Base-by-base conservation (phyloP, 1,284 basidiomycete species). In the Anthracocystis walkeri region DNA sequence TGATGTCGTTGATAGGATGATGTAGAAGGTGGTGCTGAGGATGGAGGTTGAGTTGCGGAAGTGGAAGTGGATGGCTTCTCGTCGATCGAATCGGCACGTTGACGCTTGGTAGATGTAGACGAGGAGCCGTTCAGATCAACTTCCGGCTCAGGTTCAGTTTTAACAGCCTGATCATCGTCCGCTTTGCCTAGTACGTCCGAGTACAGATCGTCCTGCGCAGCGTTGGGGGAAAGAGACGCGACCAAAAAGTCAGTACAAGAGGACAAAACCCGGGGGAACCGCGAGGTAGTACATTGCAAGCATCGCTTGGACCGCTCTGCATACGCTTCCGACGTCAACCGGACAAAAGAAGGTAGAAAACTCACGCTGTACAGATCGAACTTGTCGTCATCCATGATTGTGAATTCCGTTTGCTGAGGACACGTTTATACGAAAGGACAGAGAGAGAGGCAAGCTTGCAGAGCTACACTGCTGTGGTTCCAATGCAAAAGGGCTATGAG, bases 301-400 rank as follows among this genome's bases (percentile, higher is more conserved):
- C 27, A 45, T 25, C 60, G 49, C 46, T 40, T 4, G 40, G 46
- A 38, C 20, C 51, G 40, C 40, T 2, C 27, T 20, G 55, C 45
- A 40, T 31, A 21, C 21, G 21, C 21, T 16, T 46, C 12, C 46
- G 21, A 27, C 12, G 23, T 20, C 11, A 23, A 7, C 18, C 52
- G 12, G 29, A 42, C 18, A 42, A 31, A 7, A 21, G 35, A 10
- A 35, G 38, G 10, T 27, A 20, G 35, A 44, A 20, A 52, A 78
- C 77, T 79, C 75, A 79, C 77, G 50, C 77, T 74, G 69, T 79
- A 79, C 71, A 79, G 58, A 58, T 79, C 77, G 57, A 77, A 71
- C 31, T 79, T 72, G 53, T 79, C 74, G 70, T 79, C 77, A 65
- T 75, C 67, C 73, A 75, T 75, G 23, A 25, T 44, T 54, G 41